Evolutionary conservation across 2,329 filamentous ascomycete species (phyloP), one percentile per base, ranked within the genome.

Genomic region (Amauroascus niger): DNA sequence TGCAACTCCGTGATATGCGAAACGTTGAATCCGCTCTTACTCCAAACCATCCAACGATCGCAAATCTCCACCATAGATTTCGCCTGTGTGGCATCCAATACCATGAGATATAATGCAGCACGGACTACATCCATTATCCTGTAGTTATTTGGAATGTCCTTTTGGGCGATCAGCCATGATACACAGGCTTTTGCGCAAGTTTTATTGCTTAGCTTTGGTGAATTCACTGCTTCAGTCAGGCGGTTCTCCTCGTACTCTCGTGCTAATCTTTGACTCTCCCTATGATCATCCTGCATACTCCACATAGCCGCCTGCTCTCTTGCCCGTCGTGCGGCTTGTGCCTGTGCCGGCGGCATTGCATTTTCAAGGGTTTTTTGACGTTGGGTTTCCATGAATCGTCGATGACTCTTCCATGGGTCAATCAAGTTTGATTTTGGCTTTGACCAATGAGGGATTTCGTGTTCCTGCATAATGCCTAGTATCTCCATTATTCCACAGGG

Each of bases 401-500:
- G 54, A 37, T 60, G 53, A 5, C 55, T 18, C 26, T 60, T 61
- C 22, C 53, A 46, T 11, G 53, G 55, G 14, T 54, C 55, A 8
- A 53, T 49, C 8, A 52, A 46, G 20, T 52, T 48, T 33, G 52
- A 50, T 3, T 54, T 59, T 8, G 62, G 55, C 13, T 47, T 56
- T 3, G 55, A 41, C 63, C 63, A 65, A 16, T 61, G 60, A 11
- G 64, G 61, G 2, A 63, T 55, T n/a, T 63, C 61, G 28, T 57
- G 57, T 45, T 61, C 56, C 18, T 57, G 50, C 30, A 65, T 57
- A 14, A 65, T 54, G 11, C 57, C 62, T 3, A 65, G 59, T 8
- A 63, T 47, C 5, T 64, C 64, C 60, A 65, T 61, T 18, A 65
- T 52, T 30, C 63, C 63, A 53, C 63, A 64, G 14, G 63, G 63